Evolutionary conservation across 148 eudicot genomes (phyloP).

Genomic region (Amaranthus cruentus): DNA sequence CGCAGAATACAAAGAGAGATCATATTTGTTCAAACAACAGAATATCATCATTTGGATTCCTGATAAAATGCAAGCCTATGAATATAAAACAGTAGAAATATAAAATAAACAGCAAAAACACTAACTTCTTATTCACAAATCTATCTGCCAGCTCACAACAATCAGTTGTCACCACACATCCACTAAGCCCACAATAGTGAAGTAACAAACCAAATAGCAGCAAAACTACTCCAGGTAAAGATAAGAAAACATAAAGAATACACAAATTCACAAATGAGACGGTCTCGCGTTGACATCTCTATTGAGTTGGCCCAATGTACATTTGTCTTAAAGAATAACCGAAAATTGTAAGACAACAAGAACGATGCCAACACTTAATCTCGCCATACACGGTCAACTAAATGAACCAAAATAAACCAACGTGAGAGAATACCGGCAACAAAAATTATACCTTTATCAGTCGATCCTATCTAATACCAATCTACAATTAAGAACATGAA

Average conservation of each 20-base stretch:
- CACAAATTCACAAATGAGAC: background rate
- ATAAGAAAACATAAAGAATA: background rate
- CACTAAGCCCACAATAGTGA: background rate
- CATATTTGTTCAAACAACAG: constrained; percentile 20
- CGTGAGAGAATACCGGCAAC: too few relatives aligned
- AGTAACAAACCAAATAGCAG: background rate
- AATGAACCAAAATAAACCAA: too few relatives aligned
- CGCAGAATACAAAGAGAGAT: constrained; percentile 17
- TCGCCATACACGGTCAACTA: too few relatives aligned
- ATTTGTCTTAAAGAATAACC: too few relatives aligned
- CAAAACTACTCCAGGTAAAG: background rate
- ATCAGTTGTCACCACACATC: background rate
- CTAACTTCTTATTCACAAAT: background rate
- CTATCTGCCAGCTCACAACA: background rate
- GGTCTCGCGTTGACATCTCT: too few relatives aligned
- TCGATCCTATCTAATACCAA: too few relatives aligned
- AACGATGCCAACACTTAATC: too few relatives aligned
- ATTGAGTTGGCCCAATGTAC: too few relatives aligned
- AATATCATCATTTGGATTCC: constrained; percentile 16
- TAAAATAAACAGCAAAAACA: background rate
- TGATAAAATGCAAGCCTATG: constrained; percentile 20
- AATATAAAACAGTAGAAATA: constrained; percentile 2
- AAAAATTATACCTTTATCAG: too few relatives aligned
- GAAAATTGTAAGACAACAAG: too few relatives aligned
- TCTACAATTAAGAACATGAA: too few relatives aligned